Conservation (phyloP, 805 yeast genomes). For the Diddensiella santjacobensis region DNA sequence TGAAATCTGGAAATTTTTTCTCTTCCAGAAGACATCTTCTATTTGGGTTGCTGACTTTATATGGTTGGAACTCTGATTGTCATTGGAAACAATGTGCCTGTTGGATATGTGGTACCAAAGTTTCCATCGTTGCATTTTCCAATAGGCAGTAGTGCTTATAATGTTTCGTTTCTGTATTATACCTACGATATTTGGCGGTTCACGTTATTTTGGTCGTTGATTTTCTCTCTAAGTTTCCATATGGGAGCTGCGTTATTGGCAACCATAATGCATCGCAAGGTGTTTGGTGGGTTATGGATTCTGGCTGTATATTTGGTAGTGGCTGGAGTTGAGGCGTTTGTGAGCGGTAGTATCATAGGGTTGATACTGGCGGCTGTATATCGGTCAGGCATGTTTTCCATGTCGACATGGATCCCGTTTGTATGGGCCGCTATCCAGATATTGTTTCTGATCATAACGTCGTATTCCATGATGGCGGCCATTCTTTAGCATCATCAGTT, state of each 20-base stretch:
- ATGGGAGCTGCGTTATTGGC: slow-evolving; percentile 63
- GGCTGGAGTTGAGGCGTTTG: slow-evolving; percentile 63
- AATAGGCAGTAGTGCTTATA: slow-evolving; percentile 37
- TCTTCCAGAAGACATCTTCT: no score
- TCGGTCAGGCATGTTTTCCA: slow-evolving; percentile 71
- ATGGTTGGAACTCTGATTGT: slow-evolving; percentile 21
- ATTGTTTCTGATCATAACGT: slow-evolving; percentile 60
- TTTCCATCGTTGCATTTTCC: slow-evolving; percentile 87
- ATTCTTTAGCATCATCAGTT: slow-evolving; percentile 31
- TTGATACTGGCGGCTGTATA: slow-evolving; percentile 71
- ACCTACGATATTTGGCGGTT: slow-evolving; percentile 74
- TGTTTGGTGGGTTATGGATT: slow-evolving; percentile 37
- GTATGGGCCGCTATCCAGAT: slow-evolving; percentile 70
- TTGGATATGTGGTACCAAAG: slow-evolving; percentile 72
- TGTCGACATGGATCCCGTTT: slow-evolving; percentile 96
- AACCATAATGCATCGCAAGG: slow-evolving; percentile 45
- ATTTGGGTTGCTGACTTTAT: no score
- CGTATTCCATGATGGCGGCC: slow-evolving; percentile 56
- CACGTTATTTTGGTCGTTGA: slow-evolving; percentile 77
- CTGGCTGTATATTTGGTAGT: slow-evolving; percentile 45
- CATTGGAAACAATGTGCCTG: slow-evolving; percentile 47
- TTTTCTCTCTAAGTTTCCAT: slow-evolving; percentile 62
- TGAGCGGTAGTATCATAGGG: slow-evolving; percentile 75
- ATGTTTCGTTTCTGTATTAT: slow-evolving; percentile 60
- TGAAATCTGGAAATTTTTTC: no score